phyloP scores from a whole-genome alignment of 805 yeast species.

The Candida odintsovae region DNA sequence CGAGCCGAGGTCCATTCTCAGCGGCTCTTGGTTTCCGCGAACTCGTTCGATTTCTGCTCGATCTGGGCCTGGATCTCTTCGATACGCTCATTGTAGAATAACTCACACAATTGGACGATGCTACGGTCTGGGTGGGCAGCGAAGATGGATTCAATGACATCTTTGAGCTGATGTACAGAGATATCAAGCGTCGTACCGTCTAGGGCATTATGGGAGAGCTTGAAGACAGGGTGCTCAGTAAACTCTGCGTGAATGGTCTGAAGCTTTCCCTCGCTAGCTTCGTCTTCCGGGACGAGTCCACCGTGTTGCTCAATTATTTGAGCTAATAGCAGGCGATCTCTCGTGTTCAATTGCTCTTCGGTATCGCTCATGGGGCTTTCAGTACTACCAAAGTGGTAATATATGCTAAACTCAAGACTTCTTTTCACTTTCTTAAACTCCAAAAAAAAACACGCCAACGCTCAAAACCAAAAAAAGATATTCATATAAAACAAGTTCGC shows the following conservation, averaged over 20 bases:
- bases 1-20: neutral
- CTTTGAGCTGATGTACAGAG: conserved; percentile 3
- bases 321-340: conserved; percentile 17
- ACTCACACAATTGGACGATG: conserved; percentile 19
- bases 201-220: conserved; percentile 20
- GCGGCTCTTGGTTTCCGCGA: conserved; percentile 2
- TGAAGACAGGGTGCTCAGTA: conserved; percentile 17
- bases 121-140: conserved; percentile 6
- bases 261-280: neutral
- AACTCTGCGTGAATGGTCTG: conserved; percentile 11
- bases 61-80: conserved; percentile 13
- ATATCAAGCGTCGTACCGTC: conserved; percentile 7
- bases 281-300: neutral
- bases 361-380: conserved; percentile 2
- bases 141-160: conserved; percentile 3
- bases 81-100: conserved; percentile 12
- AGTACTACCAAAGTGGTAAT: neutral
- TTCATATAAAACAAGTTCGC: neutral
- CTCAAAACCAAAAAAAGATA: neutral
- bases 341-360: conserved; percentile 14
- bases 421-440: neutral
- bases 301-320: conserved; percentile 21
- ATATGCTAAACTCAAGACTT: neutral
- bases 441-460: neutral
- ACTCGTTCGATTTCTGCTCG: conserved; percentile 5